Conservation (phyloP, 2,329 filamentous ascomycete species). For the Kalmusia sp. region DNA sequence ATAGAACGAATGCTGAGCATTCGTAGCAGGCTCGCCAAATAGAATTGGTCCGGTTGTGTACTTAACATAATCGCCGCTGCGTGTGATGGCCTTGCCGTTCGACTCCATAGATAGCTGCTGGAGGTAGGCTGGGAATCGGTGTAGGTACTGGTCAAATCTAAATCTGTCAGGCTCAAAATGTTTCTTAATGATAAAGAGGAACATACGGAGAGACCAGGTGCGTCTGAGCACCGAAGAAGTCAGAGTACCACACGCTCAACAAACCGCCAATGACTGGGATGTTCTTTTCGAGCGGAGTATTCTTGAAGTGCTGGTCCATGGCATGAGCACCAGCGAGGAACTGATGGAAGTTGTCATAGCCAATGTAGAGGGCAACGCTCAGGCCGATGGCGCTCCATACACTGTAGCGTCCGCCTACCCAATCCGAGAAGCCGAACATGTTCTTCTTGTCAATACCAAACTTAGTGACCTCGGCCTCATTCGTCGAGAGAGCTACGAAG, state of each 20-base stretch:
- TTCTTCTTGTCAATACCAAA: slow-evolving; percentile 99
- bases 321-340: slow-evolving; percentile 94
- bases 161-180: slow-evolving; percentile 12
- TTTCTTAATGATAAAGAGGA: background rate
- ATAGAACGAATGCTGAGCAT: slow-evolving; percentile 99
- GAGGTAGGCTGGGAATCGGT: slow-evolving; percentile 98
- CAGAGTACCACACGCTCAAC: slow-evolving; percentile 96
- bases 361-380: slow-evolving; percentile 92
- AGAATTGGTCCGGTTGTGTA: slow-evolving; percentile 97
- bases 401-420: slow-evolving; percentile 97
- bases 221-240: slow-evolving; percentile 98
- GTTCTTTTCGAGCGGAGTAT: slow-evolving; percentile 90
- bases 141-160: slow-evolving; percentile 97
- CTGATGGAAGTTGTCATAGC: slow-evolving; percentile 96
- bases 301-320: slow-evolving; percentile 98
- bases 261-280: slow-evolving; percentile 92
- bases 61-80: slow-evolving; percentile 85
- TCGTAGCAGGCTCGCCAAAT: slow-evolving; percentile 98
- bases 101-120: slow-evolving; percentile 99
- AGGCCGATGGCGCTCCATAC: slow-evolving; percentile 99
- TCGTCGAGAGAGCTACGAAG: slow-evolving; percentile 97
- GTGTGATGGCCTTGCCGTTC: slow-evolving; percentile 96
- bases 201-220: slow-evolving; percentile 93
- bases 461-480: slow-evolving; percentile 93
- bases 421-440: slow-evolving; percentile 99